phyloP scores from a whole-genome alignment of 2,329 filamentous ascomycete genomes.

The Talaromyces sp. region DNA sequence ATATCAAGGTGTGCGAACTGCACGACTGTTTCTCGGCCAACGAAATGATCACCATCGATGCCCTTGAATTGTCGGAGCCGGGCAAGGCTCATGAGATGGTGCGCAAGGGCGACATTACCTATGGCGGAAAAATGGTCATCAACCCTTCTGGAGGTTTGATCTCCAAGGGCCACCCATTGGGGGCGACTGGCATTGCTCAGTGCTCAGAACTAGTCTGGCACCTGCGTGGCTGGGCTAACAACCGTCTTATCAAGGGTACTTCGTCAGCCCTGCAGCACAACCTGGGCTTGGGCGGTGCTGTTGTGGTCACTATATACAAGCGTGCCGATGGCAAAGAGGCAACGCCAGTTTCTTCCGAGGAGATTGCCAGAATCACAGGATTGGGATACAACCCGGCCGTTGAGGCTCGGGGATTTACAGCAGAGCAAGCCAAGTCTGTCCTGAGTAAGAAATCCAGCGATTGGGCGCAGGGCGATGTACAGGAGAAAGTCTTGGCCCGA shows the following conservation, averaged over 20 bases:
- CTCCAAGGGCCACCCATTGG: slow-evolving; percentile 91
- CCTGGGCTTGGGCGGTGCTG: slow-evolving; percentile 83
- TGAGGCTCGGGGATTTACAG: slow-evolving; percentile 82
- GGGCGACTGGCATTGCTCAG: slow-evolving; percentile 90
- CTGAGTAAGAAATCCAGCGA: slow-evolving; percentile 65
- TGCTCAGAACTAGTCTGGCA: slow-evolving; percentile 96
- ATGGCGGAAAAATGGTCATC: slow-evolving; percentile 74
- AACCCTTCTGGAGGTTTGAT: slow-evolving; percentile 95
- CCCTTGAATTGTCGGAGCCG: slow-evolving; percentile 69
- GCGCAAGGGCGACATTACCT: slow-evolving; percentile 81
- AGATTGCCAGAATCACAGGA: slow-evolving; percentile 62
- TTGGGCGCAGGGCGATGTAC: slow-evolving; percentile 74
- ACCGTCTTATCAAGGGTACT: slow-evolving; percentile 67
- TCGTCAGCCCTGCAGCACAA: slow-evolving; percentile 83
- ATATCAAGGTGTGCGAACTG: slow-evolving; percentile 82
- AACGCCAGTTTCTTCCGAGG: slow-evolving; percentile 55
- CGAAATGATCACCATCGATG: slow-evolving; percentile 86
- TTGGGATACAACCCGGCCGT: slow-evolving; percentile 91
- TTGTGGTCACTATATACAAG: slow-evolving; percentile 84
- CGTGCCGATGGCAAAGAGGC: slow-evolving; percentile 71
- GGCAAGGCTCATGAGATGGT: slow-evolving; percentile 93
- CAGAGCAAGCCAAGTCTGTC: slow-evolving; percentile 63
- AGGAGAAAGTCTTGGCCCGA: slow-evolving; percentile 67
- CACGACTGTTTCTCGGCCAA: slow-evolving; percentile 98
- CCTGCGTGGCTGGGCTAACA: slow-evolving; percentile 91